Percentiles rank a stretch among this genome's conserved stretches.
Evolutionary conservation across 805 yeast species (phyloP).

Genomic region (Pichia gijzeniarum): DNA sequence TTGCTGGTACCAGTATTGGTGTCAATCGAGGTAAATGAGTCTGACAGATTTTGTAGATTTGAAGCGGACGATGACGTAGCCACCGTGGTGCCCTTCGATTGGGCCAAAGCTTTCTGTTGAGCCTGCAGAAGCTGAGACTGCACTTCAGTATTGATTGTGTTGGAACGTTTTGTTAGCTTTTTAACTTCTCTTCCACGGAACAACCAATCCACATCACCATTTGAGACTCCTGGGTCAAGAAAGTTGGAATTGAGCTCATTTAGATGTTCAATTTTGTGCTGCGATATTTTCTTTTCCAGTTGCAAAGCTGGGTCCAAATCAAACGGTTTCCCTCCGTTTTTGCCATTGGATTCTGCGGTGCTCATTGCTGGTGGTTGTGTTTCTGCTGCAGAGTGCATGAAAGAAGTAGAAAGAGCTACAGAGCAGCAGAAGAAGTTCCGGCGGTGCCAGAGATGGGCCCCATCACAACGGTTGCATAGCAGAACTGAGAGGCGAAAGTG

Average conservation of each 20-base stretch:
- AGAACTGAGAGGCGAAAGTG: too few relatives aligned
- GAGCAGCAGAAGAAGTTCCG: too few relatives aligned
- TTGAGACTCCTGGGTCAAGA: constrained; percentile 46
- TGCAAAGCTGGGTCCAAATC: too few relatives aligned
- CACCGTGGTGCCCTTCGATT: constrained; percentile 5
- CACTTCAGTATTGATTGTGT: constrained; percentile 26
- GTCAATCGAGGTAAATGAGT: constrained; percentile 1
- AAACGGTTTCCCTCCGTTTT: too few relatives aligned
- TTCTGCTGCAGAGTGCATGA: too few relatives aligned
- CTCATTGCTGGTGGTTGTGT: too few relatives aligned
- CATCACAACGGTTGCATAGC: too few relatives aligned
- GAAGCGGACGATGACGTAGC: constrained; percentile 5
- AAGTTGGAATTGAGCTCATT: constrained; percentile 2
- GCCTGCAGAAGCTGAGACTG: constrained; percentile 28
- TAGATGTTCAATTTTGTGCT: neutral
- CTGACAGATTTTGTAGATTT: constrained; percentile 2
- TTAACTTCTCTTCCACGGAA: constrained; percentile 67
- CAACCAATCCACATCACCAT: constrained; percentile 81
- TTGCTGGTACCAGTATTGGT: too few relatives aligned
- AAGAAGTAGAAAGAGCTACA: neutral
- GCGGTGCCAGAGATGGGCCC: too few relatives aligned
- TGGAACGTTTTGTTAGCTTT: constrained; percentile 40
- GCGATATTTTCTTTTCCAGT: neutral
- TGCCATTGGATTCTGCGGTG: too few relatives aligned
- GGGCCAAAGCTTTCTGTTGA: constrained; percentile 21